Conservation (phyloP, 1,284 basidiomycete species). For the Entoloma clypeatum region DNA sequence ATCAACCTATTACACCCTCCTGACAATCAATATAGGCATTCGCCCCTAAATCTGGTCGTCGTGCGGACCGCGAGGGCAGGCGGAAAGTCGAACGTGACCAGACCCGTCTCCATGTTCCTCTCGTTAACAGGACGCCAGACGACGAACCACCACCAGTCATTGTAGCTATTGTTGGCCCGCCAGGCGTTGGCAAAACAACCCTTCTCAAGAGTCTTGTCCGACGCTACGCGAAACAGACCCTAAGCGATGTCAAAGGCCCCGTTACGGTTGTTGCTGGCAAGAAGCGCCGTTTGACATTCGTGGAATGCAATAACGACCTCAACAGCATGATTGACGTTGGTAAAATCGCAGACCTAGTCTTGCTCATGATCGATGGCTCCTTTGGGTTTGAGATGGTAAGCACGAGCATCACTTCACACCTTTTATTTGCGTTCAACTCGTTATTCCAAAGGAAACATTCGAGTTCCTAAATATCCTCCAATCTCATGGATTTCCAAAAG, state of each 20-base stretch:
- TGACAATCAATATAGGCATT: slow-evolving; percentile 64
- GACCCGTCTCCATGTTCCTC: slow-evolving; percentile 91
- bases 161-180: slow-evolving; percentile 95
- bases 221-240: slow-evolving; percentile 91
- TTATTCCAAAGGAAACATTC: slow-evolving; percentile 81
- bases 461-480: slow-evolving; percentile 98
- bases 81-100: slow-evolving; percentile 94
- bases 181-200: slow-evolving; percentile 96
- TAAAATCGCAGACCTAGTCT: slow-evolving; percentile 93
- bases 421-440: background rate
- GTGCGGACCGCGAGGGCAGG: slow-evolving; percentile 85
- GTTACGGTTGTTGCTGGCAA: slow-evolving; percentile 96
- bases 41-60: slow-evolving; percentile 85
- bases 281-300: slow-evolving; percentile 88
- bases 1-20: slow-evolving; percentile 6
- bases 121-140: slow-evolving; percentile 92
- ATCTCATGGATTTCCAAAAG: slow-evolving; percentile 97
- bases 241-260: slow-evolving; percentile 89
- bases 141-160: slow-evolving; percentile 92
- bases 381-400: slow-evolving; percentile 99
- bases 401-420: slow-evolving; percentile 24
- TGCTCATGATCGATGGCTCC: slow-evolving; percentile 97
- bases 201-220: slow-evolving; percentile 90
- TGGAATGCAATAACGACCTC: slow-evolving; percentile 97
- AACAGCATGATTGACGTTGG: slow-evolving; percentile 98